A percentile compares a stretch with the other conserved stretches of the same genome.
These are phyloP conservation scores for Lentithecium fluviatile DNA, from an alignment of 495 filamentous ascomycete species.

Conservation along the genomic window DNA sequence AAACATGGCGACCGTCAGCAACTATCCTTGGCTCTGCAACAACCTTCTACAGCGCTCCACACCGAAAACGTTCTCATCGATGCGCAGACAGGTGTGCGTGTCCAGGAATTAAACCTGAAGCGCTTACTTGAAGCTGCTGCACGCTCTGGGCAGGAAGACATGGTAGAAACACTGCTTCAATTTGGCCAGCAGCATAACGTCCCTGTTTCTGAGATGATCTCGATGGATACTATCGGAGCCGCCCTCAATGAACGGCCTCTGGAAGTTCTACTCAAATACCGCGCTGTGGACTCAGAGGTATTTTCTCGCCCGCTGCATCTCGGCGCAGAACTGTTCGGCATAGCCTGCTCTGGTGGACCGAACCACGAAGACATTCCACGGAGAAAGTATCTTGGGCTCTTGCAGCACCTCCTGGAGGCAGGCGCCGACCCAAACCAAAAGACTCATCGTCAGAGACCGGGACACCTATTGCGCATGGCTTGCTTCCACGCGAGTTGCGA, in stretches of 20 bases:
- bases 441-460: not conserved
- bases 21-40: not conserved
- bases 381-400: not conserved
- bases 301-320: not conserved
- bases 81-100: not conserved
- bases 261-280: not conserved
- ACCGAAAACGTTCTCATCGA: not conserved
- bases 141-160: not conserved
- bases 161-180: not conserved
- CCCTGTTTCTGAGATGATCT: not conserved
- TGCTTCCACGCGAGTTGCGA: not conserved
- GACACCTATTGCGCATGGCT: not conserved
- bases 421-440: not conserved
- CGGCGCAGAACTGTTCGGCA: not conserved
- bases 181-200: constrained; percentile 10
- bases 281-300: not conserved
- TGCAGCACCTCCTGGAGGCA: not conserved
- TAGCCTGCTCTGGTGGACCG: not conserved
- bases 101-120: not conserved
- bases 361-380: not conserved
- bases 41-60: not conserved
- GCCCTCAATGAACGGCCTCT: not conserved
- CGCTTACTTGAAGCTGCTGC: constrained; percentile 4
- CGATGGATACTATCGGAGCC: not conserved
- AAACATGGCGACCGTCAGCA: not conserved